Evolutionary conservation across 2,329 filamentous ascomycete genomes (phyloP).

Genomic region (Colletotrichum magnum): DNA sequence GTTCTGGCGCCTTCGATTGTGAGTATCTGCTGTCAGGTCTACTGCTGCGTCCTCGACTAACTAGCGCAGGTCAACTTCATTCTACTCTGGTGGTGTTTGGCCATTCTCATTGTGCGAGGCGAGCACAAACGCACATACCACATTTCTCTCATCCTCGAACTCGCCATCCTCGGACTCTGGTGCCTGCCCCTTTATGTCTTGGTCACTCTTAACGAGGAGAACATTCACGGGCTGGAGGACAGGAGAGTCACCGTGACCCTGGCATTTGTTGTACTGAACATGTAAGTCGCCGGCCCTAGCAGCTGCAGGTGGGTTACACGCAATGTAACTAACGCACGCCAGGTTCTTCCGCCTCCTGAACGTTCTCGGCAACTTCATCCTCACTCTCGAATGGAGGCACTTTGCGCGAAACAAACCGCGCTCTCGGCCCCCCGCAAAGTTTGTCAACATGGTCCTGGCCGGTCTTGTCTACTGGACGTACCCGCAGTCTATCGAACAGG

Average conservation of each 20-base stretch:
- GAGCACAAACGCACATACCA: slow-evolving; percentile 56
- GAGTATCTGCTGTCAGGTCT: slow-evolving; percentile 41
- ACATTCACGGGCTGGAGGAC: slow-evolving; percentile 14
- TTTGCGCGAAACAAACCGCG: slow-evolving; percentile 53
- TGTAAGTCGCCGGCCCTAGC: slow-evolving; percentile 48
- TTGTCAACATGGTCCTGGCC: slow-evolving; percentile 47
- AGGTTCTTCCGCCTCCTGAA: slow-evolving; percentile 57
- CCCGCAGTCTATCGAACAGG: slow-evolving; percentile 56
- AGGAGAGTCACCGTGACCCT: slow-evolving; percentile 48
- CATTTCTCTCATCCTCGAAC: slow-evolving; percentile 54
- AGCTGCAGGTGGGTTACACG: no score
- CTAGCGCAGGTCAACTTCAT: slow-evolving; percentile 53
- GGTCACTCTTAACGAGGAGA: slow-evolving; percentile 39
- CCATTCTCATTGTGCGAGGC: slow-evolving; percentile 52
- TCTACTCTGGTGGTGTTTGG: slow-evolving; percentile 52
- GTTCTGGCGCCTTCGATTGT: slow-evolving; percentile 54
- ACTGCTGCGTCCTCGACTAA: slow-evolving; percentile 12
- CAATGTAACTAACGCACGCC: not conserved
- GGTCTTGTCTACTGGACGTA: slow-evolving; percentile 59
- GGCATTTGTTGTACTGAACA: slow-evolving; percentile 53
- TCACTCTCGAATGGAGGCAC: slow-evolving; percentile 55
- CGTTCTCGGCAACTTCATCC: slow-evolving; percentile 53
- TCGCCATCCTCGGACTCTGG: slow-evolving; percentile 52
- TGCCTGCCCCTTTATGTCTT: slow-evolving; percentile 44
- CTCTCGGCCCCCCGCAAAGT: slow-evolving; percentile 13